A percentile compares a stretch with the other conserved stretches of the same genome.
These are phyloP conservation scores for Flueggea neowawraea DNA, from an alignment of 441 rosid species.

Conservation along the genomic window DNA sequence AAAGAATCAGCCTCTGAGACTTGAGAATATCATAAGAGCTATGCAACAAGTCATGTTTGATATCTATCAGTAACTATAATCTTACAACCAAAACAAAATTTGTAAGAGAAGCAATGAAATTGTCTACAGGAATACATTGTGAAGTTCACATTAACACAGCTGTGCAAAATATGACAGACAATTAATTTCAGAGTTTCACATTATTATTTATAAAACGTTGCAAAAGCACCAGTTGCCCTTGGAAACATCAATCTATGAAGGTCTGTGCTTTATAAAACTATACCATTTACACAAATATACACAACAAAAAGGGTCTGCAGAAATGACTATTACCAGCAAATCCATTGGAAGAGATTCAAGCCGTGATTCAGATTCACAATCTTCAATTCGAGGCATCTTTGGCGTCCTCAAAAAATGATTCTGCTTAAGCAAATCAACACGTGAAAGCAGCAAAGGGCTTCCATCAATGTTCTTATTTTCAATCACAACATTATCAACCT, in stretches of 20 bases:
- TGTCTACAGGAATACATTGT: no score
- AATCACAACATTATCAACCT: slow-evolving; percentile 22
- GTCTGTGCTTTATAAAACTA: no score
- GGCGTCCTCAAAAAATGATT: slow-evolving; percentile 56
- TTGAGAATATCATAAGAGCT: no score
- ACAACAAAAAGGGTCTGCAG: not conserved
- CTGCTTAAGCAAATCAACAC: slow-evolving; percentile 53
- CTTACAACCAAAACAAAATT: not conserved
- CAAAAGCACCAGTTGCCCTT: no score
- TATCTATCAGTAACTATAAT: no score
- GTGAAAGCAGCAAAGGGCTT: slow-evolving; percentile 62
- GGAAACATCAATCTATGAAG: no score
- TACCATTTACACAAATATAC: not conserved
- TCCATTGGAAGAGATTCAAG: slow-evolving; percentile 91
- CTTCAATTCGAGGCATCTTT: slow-evolving; percentile 60
- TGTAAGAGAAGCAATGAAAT: no score
- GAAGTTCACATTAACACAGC: no score
- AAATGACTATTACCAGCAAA: slow-evolving; percentile 54
- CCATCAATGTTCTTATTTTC: slow-evolving; percentile 36
- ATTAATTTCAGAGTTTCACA: not conserved
- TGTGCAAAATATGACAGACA: not conserved
- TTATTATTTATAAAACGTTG: no score
- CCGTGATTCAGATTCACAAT: slow-evolving; percentile 57
- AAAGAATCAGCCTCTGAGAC: not conserved
- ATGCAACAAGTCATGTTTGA: no score